Base-by-base conservation (phyloP, 768 basidiomycete species). In the Arthromyces matolae region DNA sequence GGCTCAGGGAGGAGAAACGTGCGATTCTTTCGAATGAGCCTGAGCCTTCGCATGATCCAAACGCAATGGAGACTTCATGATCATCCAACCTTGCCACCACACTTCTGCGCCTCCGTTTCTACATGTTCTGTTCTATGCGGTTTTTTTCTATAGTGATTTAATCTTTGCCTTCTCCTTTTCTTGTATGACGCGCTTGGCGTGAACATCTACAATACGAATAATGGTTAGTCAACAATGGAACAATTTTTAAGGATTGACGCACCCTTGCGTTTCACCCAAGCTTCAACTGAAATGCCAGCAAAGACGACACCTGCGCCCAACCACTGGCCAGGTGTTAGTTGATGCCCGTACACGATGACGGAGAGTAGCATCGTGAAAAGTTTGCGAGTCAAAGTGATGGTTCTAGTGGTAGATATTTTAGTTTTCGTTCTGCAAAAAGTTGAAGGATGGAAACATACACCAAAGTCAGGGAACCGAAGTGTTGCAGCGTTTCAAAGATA, bases 321-420 rank as follows among this genome's bases (percentile, higher is more conserved):
- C 96, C 95, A 98, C 65, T 98, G 96, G 2, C 93, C 93, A 2
- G 62, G 38, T 0, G 86, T 84, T 44, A 99, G 73, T 53, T 72
- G 79, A 66, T 98, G 96, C 58, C 89, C 84, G 63, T 96, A 98
- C 0, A 98, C 78, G 22, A 94, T 64, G 6, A 99, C 94, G 14
- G 92, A 95, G 33, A 99, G 75, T 13, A 99, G 74, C 94, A 99
- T 99, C 8, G 96, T 98, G 67, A 96, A 93, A 65, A 99, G 73
- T 70, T 98, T 98, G 47, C 96, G 79, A 12, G 96, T 98, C 46
- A 99, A 77, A 3, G 96, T 99, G 57, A 98, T 88, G 29, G 91
- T 98, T 36, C 90, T 92, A 64, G 9, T 38, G 7, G 37, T 50
- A 52, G 53, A 25, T 39, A 37, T 23, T 37, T 33, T 34, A 3